Base-by-base conservation (phyloP, 169 alveolate genomes). In the Cyclospora cayetanensis region DNA sequence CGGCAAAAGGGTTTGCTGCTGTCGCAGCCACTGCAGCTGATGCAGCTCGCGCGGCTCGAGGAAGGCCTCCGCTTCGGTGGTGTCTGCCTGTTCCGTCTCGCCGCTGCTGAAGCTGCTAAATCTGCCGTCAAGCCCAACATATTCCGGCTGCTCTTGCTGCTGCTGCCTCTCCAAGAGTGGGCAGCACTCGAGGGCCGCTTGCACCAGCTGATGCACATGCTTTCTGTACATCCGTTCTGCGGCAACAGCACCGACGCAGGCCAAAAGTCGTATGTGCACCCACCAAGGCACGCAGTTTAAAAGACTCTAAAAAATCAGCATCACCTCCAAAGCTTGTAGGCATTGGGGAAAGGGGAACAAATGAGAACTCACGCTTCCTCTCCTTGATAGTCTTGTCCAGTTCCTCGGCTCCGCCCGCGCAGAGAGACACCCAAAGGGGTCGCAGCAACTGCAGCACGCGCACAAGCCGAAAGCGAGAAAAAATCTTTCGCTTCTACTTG, bases 51-150 rank as follows among this genome's bases (percentile, higher is more conserved):
- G 1, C 11, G 70, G 70, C 70, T 55, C 29, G 9, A 55, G n/a
- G 1, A 55, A 55, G 22, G n/a, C 70, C 22, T 55, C 70, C 22
- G 70, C 70, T 20, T 55, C 70, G 11, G 29, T 15, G 0, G 70
- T 55, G 22, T 55, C 70, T 55, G 22, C 70, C 29, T 20, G 11
- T 9, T 1, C 70, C 22, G 22, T 34, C 37, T 34, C 27, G 70
- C 70, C 27, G 70, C 70, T 55, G 70, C 70, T 55, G 70, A 27
- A n/a, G 70, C 70, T 55, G 70, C 70, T 55, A 5, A 27, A n/a
- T 27, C 70, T 55, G 70, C 3, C 27, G 70, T 20, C 70, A 55
- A 20, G 11, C n/a, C n/a, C n/a, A n/a, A n/a, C n/a, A n/a, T n/a
- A n/a, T n/a, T n/a, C n/a, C 5, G 70, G 29, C 22, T 55, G 11